Conservation (phyloP, 768 basidiomycete species). For the Tulasnella sp. region DNA sequence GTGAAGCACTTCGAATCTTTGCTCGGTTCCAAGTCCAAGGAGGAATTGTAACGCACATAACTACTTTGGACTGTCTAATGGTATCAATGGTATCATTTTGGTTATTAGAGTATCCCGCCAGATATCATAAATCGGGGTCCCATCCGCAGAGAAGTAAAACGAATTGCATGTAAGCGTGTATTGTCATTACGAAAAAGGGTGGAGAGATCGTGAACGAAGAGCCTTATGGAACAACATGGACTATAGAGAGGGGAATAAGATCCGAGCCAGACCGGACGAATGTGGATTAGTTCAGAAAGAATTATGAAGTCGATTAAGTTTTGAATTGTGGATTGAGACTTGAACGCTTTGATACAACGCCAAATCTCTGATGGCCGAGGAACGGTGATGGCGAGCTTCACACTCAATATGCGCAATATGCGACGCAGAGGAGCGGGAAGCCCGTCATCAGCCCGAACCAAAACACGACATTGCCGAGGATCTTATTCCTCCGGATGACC, state of each 20-base stretch:
- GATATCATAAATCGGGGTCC: neutral
- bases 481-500: constrained; percentile 71
- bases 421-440: constrained; percentile 89
- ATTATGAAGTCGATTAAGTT: no score
- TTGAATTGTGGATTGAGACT: no score
- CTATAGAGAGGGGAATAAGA: no score
- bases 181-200: neutral
- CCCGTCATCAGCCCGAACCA: constrained; percentile 82
- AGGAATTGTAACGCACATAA: neutral
- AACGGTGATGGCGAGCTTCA: no score
- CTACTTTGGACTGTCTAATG: neutral
- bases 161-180: neutral
- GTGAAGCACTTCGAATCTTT: constrained; percentile 2
- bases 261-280: no score
- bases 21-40: neutral
- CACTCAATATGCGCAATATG: constrained; percentile 53
- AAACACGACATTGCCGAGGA: constrained; percentile 70
- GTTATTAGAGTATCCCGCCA: neutral
- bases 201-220: neutral
- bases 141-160: neutral
- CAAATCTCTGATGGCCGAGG: no score
- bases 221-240: neutral
- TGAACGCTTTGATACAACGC: no score
- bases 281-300: no score
- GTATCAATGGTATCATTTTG: neutral